Conservation (phyloP, 768 basidiomycete genomes). For the Rhodosporidiobolus sp. region DNA sequence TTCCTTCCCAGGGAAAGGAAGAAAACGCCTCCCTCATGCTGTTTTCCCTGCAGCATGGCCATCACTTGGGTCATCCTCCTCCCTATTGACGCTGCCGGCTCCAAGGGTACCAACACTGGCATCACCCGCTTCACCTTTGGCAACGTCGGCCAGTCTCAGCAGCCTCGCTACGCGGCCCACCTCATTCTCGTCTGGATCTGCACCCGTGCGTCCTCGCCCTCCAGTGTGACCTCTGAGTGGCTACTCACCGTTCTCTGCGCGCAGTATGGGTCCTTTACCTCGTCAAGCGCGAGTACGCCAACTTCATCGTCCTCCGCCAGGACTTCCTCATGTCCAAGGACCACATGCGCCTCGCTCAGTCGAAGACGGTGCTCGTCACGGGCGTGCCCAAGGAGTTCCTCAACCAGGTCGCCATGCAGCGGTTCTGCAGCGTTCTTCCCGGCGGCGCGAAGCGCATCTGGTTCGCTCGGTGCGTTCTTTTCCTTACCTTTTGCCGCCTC, state of each 20-base stretch:
- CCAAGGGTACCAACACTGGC: conserved; percentile 55
- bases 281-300: conserved; percentile 71
- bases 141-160: conserved; percentile 56
- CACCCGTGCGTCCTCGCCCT: conserved; percentile 60
- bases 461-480: conserved; percentile 67
- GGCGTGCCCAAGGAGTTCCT: conserved; percentile 79
- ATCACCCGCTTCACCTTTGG: conserved; percentile 69
- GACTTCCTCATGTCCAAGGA: conserved; percentile 69
- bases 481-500: too few species aligned
- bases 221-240: neutral
- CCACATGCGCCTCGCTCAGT: conserved; percentile 76
- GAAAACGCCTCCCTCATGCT: neutral
- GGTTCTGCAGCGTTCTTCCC: conserved; percentile 62
- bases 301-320: conserved; percentile 77
- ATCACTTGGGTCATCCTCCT: conserved; percentile 81
- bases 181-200: conserved; percentile 71
- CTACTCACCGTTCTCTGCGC: neutral
- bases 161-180: conserved; percentile 70
- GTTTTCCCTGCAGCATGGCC: conserved; percentile 51
- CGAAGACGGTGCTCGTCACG: conserved; percentile 84
- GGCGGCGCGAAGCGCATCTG: conserved; percentile 88
- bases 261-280: conserved; percentile 82
- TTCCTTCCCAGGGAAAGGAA: neutral
- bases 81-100: conserved; percentile 62
- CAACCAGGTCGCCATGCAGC: conserved; percentile 59